Conservation (phyloP, 1,284 basidiomycete species). For the Ustilago lituana region DNA sequence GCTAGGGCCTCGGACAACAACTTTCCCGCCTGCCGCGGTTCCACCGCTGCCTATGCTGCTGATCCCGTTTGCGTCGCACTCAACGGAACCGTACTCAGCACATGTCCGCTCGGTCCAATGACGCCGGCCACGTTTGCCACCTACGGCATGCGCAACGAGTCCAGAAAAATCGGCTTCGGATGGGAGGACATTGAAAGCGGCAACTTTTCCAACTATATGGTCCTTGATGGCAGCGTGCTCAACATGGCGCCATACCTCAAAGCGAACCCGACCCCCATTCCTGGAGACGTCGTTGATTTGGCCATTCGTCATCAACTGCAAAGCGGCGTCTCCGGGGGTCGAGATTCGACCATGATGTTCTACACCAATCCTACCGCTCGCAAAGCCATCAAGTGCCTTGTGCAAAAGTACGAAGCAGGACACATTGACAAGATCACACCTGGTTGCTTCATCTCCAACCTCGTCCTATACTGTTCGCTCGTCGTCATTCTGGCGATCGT, state of each 20-base stretch:
- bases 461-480: constrained; percentile 91
- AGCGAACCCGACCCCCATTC: constrained; percentile 76
- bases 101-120: constrained; percentile 72
- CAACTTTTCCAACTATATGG: constrained; percentile 67
- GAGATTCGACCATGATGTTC: constrained; percentile 78
- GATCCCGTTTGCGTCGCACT: constrained; percentile 75
- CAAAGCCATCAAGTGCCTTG: constrained; percentile 58
- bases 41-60: constrained; percentile 72
- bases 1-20: constrained; percentile 40
- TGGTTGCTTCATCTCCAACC: constrained; percentile 88
- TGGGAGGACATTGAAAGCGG: constrained; percentile 60
- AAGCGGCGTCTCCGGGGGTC: constrained; percentile 72
- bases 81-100: constrained; percentile 65
- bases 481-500: constrained; percentile 91
- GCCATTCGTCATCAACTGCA: constrained; percentile 81
- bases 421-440: constrained; percentile 96
- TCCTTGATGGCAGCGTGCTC: constrained; percentile 91
- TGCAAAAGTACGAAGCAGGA: constrained; percentile 73
- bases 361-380: constrained; percentile 43
- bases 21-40: constrained; percentile 73
- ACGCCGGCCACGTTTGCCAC: constrained; percentile 28
- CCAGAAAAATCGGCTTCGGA: constrained; percentile 56
- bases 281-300: constrained; percentile 80
- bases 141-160: constrained; percentile 42
- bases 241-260: constrained; percentile 89